Evolutionary conservation across 2,329 filamentous ascomycete genomes (phyloP).

Genomic region (Aureobasidium leucospermi): DNA sequence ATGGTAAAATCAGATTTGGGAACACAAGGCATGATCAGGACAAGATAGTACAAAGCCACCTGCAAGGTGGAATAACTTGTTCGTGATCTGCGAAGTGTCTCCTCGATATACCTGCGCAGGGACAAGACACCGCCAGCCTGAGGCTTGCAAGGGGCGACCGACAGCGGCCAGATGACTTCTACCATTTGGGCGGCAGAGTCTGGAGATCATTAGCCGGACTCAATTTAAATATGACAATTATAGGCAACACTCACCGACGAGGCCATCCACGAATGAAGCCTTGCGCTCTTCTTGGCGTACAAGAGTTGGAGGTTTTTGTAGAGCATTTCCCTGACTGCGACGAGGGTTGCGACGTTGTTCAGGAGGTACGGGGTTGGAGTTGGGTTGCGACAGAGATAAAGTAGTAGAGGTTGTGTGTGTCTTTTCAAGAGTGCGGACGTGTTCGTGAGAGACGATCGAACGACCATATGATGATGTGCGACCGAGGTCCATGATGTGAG

Average conservation of each 20-base stretch:
- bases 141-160: constrained; percentile 57
- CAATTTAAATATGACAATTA: background rate
- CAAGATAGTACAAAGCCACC: constrained; percentile 91
- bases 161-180: constrained; percentile 92
- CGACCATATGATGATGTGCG: background rate
- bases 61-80: constrained; percentile 97
- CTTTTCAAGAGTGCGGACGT: background rate
- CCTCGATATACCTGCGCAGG: constrained; percentile 92
- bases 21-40: constrained; percentile 86
- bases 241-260: constrained; percentile 72
- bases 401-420: background rate
- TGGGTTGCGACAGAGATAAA: background rate
- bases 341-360: constrained; percentile 58
- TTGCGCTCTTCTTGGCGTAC: constrained; percentile 86
- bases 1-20: constrained; percentile 77
- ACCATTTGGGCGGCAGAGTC: constrained; percentile 97
- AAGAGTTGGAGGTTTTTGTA: constrained; percentile 63
- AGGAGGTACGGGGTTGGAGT: constrained; percentile 43
- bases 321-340: constrained; percentile 48
- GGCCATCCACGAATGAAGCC: constrained; percentile 89
- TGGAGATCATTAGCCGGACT: constrained; percentile 35
- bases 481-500: constrained; percentile 3
- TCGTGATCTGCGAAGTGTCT: constrained; percentile 87
- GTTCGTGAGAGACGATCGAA: background rate
- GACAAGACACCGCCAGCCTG: constrained; percentile 65